phyloP scores from a whole-genome alignment of 1,284 basidiomycete species.

The Pseudozyma sp. region DNA sequence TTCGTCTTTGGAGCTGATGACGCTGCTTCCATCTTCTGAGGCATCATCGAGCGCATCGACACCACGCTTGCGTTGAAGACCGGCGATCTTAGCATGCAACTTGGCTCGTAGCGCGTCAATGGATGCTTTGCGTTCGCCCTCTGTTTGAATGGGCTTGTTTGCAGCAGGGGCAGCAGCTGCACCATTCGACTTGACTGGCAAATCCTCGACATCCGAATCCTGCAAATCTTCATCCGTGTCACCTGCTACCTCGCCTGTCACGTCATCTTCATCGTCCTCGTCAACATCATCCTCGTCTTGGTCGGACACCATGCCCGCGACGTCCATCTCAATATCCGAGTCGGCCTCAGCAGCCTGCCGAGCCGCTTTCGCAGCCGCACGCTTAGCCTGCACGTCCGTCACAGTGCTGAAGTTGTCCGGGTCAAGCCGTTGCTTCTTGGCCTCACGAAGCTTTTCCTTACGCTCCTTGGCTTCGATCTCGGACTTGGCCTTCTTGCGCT shows the following conservation, averaged over 20 bases:
- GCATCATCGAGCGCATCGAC: slow-evolving; percentile 28
- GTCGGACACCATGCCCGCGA: slow-evolving; percentile 43
- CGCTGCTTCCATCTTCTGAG: slow-evolving; percentile 42
- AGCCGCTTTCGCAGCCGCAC: slow-evolving; percentile 48
- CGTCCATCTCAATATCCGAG: slow-evolving; percentile 49
- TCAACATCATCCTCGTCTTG: slow-evolving; percentile 37
- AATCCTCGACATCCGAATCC: slow-evolving; percentile 45
- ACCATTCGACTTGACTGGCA: slow-evolving; percentile 8
- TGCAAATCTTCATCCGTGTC: slow-evolving; percentile 53
- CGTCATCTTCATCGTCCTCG: slow-evolving; percentile 40
- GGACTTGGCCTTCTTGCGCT: slow-evolving; percentile 63
- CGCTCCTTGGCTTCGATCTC: slow-evolving; percentile 58
- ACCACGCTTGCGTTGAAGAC: slow-evolving; percentile 56
- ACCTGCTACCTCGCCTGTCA: slow-evolving; percentile 32
- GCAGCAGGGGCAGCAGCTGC: slow-evolving; percentile 7
- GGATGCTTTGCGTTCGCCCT: slow-evolving; percentile 53
- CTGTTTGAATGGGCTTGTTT: slow-evolving; percentile 36
- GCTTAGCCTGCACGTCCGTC: slow-evolving; percentile 55
- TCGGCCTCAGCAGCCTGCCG: slow-evolving; percentile 35
- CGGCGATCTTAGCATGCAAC: slow-evolving; percentile 61
- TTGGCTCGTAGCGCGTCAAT: slow-evolving; percentile 58
- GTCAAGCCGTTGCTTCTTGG: slow-evolving; percentile 62
- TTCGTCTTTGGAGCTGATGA: slow-evolving; percentile 60
- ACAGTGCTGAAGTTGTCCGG: slow-evolving; percentile 62
- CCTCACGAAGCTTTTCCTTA: slow-evolving; percentile 53